Conservation (phyloP, 2,329 filamentous ascomycete genomes). For the Diaporthe ilicicola region DNA sequence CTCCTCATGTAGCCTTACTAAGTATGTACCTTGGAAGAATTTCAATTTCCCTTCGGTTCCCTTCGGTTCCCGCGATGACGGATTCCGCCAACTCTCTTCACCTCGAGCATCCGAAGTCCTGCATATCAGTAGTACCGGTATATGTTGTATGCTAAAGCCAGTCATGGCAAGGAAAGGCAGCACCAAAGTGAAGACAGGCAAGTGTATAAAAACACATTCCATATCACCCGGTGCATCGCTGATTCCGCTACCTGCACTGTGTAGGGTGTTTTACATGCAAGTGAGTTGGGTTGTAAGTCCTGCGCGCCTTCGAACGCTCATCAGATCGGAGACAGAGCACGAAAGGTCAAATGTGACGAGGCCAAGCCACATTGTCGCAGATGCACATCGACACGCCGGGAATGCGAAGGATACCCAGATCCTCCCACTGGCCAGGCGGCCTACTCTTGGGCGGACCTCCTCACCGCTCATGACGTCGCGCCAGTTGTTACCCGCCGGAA, state of each 20-base stretch:
- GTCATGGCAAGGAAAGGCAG: constrained; percentile 30
- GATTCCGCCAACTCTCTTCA: neutral
- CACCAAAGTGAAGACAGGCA: constrained; percentile 27
- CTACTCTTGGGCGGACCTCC: constrained; percentile 29
- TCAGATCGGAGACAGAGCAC: constrained; percentile 25
- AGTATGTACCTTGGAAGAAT: neutral
- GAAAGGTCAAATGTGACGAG: constrained; percentile 40
- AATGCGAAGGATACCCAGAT: constrained; percentile 36
- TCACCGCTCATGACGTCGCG: neutral
- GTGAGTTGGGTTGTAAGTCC: constrained; percentile 12
- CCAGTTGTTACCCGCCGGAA: neutral
- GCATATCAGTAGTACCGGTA: too few species aligned
- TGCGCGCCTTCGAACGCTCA: neutral
- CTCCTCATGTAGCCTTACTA: neutral
- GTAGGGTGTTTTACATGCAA: constrained; percentile 33
- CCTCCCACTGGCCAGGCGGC: constrained; percentile 25
- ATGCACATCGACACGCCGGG: constrained; percentile 35
- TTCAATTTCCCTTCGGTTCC: neutral
- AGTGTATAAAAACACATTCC: neutral
- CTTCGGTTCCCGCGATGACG: too few species aligned
- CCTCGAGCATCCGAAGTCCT: too few species aligned
- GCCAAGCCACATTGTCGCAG: constrained; percentile 35
- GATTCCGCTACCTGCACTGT: neutral
- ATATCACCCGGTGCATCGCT: neutral
- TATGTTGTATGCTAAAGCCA: neutral